phyloP scores from a whole-genome alignment of 108 stramenopile genomes.

The Pseudonitzschia delicatissima region DNA sequence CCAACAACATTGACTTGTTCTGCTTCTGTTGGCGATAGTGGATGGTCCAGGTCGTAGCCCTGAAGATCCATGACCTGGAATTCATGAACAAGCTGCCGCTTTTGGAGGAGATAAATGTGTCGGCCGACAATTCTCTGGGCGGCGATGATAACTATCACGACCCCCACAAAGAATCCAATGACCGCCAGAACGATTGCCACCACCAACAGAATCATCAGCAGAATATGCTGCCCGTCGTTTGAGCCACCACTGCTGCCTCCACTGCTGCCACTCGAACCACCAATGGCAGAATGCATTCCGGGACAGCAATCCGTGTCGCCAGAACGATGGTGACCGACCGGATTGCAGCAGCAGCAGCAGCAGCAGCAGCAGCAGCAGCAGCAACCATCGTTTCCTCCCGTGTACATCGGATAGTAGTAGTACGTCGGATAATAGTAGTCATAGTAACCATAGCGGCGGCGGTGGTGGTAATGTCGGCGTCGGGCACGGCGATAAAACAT shows the following conservation, averaged over 20 bases:
- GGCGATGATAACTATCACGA: conserved; percentile 11
- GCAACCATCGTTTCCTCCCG: neutral
- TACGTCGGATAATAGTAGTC: neutral
- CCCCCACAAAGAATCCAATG: conserved; percentile 22
- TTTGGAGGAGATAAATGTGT: conserved; percentile 24
- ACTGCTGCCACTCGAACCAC: neutral
- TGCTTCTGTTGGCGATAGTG: too few relatives aligned
- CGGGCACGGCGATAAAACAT: conserved; percentile 7
- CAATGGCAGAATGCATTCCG: neutral
- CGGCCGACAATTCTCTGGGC: conserved; percentile 17
- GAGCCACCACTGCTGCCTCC: neutral
- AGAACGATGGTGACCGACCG: neutral
- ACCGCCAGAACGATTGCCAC: conserved; percentile 26
- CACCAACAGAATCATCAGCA: conserved; percentile 14
- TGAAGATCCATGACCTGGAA: conserved; percentile 23
- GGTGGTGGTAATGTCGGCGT: neutral
- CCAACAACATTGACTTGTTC: too few relatives aligned
- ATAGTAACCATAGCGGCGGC: neutral
- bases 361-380: conserved; percentile 18
- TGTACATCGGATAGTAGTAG: neutral
- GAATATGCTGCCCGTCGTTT: neutral
- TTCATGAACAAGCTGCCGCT: conserved; percentile 20
- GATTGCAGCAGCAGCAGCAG: conserved; percentile 2
- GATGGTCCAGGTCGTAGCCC: conserved; percentile 29
- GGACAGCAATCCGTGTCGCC: neutral